Conservation (phyloP, 495 filamentous ascomycete species). For the Penicillium soppii region DNA sequence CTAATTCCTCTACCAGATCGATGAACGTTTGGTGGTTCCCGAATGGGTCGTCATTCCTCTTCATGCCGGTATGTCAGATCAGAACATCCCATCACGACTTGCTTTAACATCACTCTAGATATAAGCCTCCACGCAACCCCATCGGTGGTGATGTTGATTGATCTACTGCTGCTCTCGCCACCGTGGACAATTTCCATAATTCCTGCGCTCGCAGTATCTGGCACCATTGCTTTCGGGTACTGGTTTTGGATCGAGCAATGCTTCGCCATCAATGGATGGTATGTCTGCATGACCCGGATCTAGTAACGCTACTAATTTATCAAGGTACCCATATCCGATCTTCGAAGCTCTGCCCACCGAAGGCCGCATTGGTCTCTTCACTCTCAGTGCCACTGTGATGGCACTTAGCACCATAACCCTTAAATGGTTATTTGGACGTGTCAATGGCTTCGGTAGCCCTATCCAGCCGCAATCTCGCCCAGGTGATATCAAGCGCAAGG, state of each 20-base stretch:
- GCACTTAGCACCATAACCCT: slow-evolving; percentile 63
- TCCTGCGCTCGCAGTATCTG: slow-evolving; percentile 61
- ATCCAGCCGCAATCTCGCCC: slow-evolving; percentile 26
- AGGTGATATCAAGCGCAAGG: slow-evolving; percentile 31
- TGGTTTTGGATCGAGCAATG: slow-evolving; percentile 90
- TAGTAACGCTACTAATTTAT: slow-evolving; percentile 18
- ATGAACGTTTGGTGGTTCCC: slow-evolving; percentile 60
- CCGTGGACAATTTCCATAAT: slow-evolving; percentile 71
- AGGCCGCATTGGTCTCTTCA: slow-evolving; percentile 68
- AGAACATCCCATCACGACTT: not conserved
- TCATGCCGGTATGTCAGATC: slow-evolving; percentile 36
- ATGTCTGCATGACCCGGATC: slow-evolving; percentile 17
- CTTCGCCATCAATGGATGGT: slow-evolving; percentile 73
- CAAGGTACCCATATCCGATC: slow-evolving; percentile 84
- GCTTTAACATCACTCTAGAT: slow-evolving; percentile 47
- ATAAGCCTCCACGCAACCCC: slow-evolving; percentile 80
- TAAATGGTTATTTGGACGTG: slow-evolving; percentile 62
- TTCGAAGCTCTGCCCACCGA: slow-evolving; percentile 61
- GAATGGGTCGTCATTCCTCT: slow-evolving; percentile 45
- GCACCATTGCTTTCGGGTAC: slow-evolving; percentile 67
- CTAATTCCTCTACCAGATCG: slow-evolving; percentile 48
- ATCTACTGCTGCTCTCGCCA: slow-evolving; percentile 74
- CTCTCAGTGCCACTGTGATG: slow-evolving; percentile 68
- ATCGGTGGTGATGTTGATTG: slow-evolving; percentile 65
- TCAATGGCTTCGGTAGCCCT: slow-evolving; percentile 61